Evolutionary conservation across 2,329 filamentous ascomycete species (phyloP).

Genomic region (Curvularia sp.): DNA sequence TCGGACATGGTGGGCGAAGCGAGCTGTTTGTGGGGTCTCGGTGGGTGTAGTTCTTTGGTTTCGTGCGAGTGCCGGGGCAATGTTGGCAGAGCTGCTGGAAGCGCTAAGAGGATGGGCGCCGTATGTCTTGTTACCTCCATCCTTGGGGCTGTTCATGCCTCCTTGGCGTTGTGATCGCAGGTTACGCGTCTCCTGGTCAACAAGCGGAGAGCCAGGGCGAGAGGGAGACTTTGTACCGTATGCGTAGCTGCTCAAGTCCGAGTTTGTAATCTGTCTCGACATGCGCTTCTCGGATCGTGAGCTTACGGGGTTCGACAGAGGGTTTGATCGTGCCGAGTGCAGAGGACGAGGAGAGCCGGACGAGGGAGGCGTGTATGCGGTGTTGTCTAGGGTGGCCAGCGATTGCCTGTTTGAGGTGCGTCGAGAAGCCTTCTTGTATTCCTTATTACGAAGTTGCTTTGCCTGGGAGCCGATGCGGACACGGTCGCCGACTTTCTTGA

Average conservation of each 20-base stretch:
- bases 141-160: conserved; percentile 63
- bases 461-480: conserved; percentile 74
- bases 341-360: conserved; percentile 70
- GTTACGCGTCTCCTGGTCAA: conserved; percentile 62
- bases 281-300: conserved; percentile 58
- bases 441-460: conserved; percentile 58
- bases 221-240: conserved; percentile 65
- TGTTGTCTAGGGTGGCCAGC: conserved; percentile 77
- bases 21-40: conserved; percentile 67
- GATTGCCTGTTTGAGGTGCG: conserved; percentile 82
- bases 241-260: conserved; percentile 55
- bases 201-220: conserved; percentile 73
- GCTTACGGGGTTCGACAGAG: conserved; percentile 40
- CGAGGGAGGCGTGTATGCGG: conserved; percentile 67
- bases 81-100: conserved; percentile 57
- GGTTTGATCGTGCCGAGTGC: conserved; percentile 59
- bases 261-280: conserved; percentile 55
- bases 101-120: conserved; percentile 63
- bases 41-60: conserved; percentile 61
- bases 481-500: conserved; percentile 96
- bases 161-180: conserved; percentile 67
- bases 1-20: conserved; percentile 74
- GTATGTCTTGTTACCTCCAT: conserved; percentile 61
- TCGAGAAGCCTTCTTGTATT: conserved; percentile 64
- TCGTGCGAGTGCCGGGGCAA: conserved; percentile 56